Percentiles rank a stretch among this genome's conserved stretches.
These are phyloP conservation scores for Trichoderma citrinoviride DNA, from an alignment of 2,329 filamentous ascomycete genomes.

Conservation along the genomic window DNA sequence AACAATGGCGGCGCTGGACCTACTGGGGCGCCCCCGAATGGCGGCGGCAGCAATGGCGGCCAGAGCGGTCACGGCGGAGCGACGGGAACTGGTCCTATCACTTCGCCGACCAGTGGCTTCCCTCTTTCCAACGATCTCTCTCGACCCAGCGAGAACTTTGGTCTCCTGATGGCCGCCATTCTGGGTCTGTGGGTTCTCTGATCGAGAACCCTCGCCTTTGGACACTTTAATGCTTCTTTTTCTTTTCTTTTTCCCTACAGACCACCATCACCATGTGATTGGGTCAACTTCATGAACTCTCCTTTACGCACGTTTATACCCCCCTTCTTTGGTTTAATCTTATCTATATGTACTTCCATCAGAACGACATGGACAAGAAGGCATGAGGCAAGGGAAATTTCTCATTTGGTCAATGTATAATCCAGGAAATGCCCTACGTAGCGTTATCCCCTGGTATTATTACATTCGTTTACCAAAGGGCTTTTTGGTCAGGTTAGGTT, in stretches of 20 bases:
- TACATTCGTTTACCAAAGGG: neutral
- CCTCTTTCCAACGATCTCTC: slow-evolving; percentile 1
- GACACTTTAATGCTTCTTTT: no score
- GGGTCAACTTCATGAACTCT: slow-evolving; percentile 13
- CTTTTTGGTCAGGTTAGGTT: neutral
- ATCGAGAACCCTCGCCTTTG: neutral
- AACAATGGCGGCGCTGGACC: slow-evolving; percentile 1
- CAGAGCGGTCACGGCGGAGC: neutral
- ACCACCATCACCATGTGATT: neutral
- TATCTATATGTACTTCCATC: neutral
- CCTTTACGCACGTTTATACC: slow-evolving; percentile 19
- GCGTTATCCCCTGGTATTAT: neutral
- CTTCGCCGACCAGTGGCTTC: neutral
- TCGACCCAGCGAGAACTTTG: slow-evolving; percentile 5
- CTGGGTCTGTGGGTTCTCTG: slow-evolving; percentile 2
- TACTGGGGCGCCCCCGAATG: neutral
- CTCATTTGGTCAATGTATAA: slow-evolving; percentile 7
- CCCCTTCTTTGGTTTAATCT: neutral
- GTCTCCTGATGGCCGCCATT: neutral
- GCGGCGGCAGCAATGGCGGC: neutral
- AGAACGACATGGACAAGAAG: neutral
- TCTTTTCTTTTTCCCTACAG: neutral
- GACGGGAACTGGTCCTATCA: neutral
- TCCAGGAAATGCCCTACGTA: neutral
- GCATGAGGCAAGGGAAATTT: neutral